Conservation (phyloP, 1,139 yeast species). For the Eremothecium gossypii region DNA sequence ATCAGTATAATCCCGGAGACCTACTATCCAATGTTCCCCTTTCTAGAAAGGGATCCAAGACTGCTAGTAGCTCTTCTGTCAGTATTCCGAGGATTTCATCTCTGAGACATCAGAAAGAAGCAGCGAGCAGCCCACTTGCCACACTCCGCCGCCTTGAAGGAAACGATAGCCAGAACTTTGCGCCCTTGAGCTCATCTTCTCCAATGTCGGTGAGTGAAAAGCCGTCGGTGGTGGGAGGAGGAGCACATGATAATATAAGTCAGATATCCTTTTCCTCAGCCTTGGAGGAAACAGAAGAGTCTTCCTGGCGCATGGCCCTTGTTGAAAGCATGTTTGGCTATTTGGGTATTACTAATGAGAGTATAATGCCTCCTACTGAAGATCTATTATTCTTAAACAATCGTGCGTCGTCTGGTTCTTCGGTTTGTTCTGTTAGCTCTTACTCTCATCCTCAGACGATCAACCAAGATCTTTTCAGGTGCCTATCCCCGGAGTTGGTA, state of each 20-base stretch:
- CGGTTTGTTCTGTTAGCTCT: constrained; percentile 10
- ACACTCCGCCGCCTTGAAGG: background rate
- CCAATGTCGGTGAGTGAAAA: background rate
- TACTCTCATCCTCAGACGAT: constrained; percentile 10
- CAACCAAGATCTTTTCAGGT: background rate
- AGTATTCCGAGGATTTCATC: background rate
- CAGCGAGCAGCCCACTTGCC: background rate
- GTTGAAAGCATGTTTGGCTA: constrained; percentile 66
- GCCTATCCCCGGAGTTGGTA: constrained; percentile 14
- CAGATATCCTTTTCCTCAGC: constrained; percentile 41
- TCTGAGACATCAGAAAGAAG: background rate
- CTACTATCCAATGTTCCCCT: constrained; percentile 74
- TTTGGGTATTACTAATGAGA: constrained; percentile 53
- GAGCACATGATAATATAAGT: constrained; percentile 27
- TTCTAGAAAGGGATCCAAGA: constrained; percentile 38
- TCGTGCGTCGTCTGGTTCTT: constrained; percentile 12
- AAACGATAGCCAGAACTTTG: background rate
- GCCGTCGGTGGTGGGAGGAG: background rate
- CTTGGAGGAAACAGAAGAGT: constrained; percentile 72
- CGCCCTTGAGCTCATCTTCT: background rate
- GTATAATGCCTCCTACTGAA: constrained; percentile 20
- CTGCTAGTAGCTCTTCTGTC: constrained; percentile 1
- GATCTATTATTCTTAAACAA: constrained; percentile 6
- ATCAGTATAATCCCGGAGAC: constrained; percentile 71
- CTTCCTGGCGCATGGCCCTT: constrained; percentile 57